Evolutionary conservation across 352 stramenopile species (phyloP).

Genomic region (Phytophthora nicotianae): DNA sequence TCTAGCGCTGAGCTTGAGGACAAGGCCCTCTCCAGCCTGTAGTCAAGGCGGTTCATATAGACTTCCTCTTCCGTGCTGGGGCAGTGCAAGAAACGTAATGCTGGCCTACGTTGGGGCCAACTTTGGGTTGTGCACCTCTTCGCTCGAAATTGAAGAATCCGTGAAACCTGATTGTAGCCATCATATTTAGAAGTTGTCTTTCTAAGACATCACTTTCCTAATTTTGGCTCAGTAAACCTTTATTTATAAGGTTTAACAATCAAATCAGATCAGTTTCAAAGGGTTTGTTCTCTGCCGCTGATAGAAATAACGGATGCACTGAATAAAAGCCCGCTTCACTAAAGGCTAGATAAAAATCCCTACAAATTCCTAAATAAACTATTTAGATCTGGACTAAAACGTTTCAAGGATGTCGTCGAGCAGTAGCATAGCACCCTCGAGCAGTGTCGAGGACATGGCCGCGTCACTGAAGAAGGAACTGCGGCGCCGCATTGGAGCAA

Average conservation of each 20-base stretch:
- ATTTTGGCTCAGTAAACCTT: no score
- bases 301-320: not conserved
- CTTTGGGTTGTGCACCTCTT: not conserved
- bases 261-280: conserved; percentile 9
- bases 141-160: not conserved
- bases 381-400: not conserved
- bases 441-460: conserved; percentile 32
- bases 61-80: not conserved
- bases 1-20: conserved; percentile 28
- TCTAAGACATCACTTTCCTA: not conserved
- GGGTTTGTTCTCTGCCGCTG: not conserved
- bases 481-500: conserved; percentile 53
- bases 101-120: conserved; percentile 7
- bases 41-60: conserved; percentile 26
- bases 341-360: not conserved
- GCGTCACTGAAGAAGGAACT: conserved; percentile 62
- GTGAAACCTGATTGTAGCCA: not conserved
- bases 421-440: conserved; percentile 3
- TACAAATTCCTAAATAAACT: conserved; percentile 11
- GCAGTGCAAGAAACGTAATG: conserved; percentile 21
- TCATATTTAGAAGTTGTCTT: not conserved
- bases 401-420: conserved; percentile 4
- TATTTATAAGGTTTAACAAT: conserved; percentile 3
- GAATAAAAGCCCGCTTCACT: not conserved
- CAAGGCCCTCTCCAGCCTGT: conserved; percentile 19